phyloP scores from a whole-genome alignment of 2,329 filamentous ascomycete genomes.

The Tolypocladium tundrense region DNA sequence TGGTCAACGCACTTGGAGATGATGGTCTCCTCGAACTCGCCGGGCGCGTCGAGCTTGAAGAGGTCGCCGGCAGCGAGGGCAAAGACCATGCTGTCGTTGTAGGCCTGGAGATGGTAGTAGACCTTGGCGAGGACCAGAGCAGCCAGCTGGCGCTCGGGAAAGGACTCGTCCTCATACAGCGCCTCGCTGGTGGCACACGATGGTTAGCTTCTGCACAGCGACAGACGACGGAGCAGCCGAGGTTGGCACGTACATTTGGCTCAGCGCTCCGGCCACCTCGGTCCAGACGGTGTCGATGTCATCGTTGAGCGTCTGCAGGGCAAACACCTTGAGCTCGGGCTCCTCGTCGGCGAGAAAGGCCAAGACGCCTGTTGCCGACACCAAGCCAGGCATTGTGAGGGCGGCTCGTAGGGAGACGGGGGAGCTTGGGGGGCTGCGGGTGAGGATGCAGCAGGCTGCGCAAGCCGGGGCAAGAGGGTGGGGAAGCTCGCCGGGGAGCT shows the following conservation, averaged over 20 bases:
- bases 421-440: slow-evolving; percentile 7
- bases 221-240: background rate
- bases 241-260: slow-evolving; percentile 62
- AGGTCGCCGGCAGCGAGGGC: slow-evolving; percentile 89
- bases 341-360: slow-evolving; percentile 95
- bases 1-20: slow-evolving; percentile 97
- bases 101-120: slow-evolving; percentile 97
- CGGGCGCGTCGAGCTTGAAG: slow-evolving; percentile 81
- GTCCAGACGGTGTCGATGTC: slow-evolving; percentile 97
- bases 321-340: slow-evolving; percentile 87
- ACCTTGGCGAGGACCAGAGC: slow-evolving; percentile 94
- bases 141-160: slow-evolving; percentile 87
- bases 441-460: background rate
- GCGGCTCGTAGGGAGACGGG: background rate
- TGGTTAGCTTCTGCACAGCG: slow-evolving; percentile 5
- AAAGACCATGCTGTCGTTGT: slow-evolving; percentile 99
- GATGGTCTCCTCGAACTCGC: slow-evolving; percentile 98
- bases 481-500: background rate
- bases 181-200: slow-evolving; percentile 58
- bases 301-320: slow-evolving; percentile 87
- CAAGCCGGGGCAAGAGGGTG: background rate
- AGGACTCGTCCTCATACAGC: slow-evolving; percentile 91
- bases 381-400: slow-evolving; percentile 73
- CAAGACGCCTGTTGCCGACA: slow-evolving; percentile 87
- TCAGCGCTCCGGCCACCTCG: slow-evolving; percentile 85